Percentiles rank a stretch among this genome's conserved stretches.
phyloP scores from a whole-genome alignment of 768 basidiomycete species.

The Suillus subaureus region DNA sequence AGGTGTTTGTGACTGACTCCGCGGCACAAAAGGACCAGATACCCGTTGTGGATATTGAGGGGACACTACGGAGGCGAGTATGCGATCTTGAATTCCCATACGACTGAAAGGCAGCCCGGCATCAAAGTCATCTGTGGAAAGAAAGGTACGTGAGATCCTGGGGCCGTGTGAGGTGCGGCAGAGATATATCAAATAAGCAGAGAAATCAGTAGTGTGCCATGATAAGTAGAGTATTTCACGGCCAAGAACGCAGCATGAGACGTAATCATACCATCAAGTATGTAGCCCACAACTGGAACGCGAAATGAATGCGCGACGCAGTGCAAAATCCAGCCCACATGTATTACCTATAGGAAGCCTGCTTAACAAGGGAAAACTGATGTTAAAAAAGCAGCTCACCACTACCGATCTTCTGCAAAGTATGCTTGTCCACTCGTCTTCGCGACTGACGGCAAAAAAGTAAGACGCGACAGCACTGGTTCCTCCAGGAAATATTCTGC shows the following conservation, averaged over 20 bases:
- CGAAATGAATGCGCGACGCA: constrained; percentile 28
- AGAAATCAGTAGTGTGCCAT: not conserved
- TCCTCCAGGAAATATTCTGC: constrained; percentile 17
- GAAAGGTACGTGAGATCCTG: not conserved
- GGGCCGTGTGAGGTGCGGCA: not conserved
- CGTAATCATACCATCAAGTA: constrained; percentile 31
- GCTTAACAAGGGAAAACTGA: constrained; percentile 8
- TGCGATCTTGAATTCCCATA: not conserved
- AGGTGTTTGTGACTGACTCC: not conserved
- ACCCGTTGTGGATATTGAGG: not conserved
- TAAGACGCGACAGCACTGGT: constrained; percentile 23
- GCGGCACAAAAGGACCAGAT: not conserved
- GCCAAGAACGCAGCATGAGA: not conserved
- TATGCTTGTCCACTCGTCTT: constrained; percentile 30
- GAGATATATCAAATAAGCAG: not conserved
- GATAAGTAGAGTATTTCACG: not conserved
- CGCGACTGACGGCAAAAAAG: constrained; percentile 31
- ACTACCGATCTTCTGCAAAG: constrained; percentile 29
- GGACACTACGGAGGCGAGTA: too few species aligned
- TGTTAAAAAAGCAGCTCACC: constrained; percentile 22
- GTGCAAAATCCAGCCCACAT: constrained; percentile 33
- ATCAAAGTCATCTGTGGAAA: constrained; percentile 3
- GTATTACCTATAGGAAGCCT: constrained; percentile 25
- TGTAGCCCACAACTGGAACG: constrained; percentile 29
- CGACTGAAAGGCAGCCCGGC: not conserved